Evolutionary conservation across 2,329 filamentous ascomycete species (phyloP), one percentile per base, ranked within the genome.

Genomic region (Hypocreales sp.): DNA sequence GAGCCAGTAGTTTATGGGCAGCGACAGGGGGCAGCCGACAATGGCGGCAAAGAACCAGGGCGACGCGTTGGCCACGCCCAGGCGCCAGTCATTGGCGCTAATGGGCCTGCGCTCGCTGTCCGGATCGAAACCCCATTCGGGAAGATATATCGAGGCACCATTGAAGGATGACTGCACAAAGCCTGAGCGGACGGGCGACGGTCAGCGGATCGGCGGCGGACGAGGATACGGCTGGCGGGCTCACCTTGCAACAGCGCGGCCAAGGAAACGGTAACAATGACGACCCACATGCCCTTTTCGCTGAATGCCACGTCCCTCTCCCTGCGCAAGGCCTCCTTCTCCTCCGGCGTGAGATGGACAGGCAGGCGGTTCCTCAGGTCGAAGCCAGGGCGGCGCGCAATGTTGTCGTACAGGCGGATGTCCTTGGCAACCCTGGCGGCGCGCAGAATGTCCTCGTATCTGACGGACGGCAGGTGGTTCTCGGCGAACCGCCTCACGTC

Each of bases 91-190:
- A 13, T 47, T 44, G 2, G 4, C 8, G n/a, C 26, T 33, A 11
- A 36, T 11, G n/a, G 20, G 13, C 6, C n/a, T 0, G 20, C 8
- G 16, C 38, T 14, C 8, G 3, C 29, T 32, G 7, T 13, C 22
- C 20, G 26, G 14, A 7, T 7, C 20, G 13, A 46, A 26, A 1
- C 43, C 38, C 40, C 39, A 43, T 18, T 38, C 22, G 2, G 23
- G 21, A n/a, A 27, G 30, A 21, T 40, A 59, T 0, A 58, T 30
- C 0, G 51, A 51, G 1, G 55, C 52, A 8, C 52, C 51, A 31
- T 59, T 59, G 33, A 60, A 50, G 5, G 54, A 59, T 0, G 53
- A 55, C 31, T 60, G 57, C 2, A 60, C 55, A 21, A 56, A 56
- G 5, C 56, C 55, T 42, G 15, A 12, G n/a, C n/a, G 19, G 8